phyloP scores from a whole-genome alignment of 306 rosid genomes.

The Pachyrhizus erosus region DNA sequence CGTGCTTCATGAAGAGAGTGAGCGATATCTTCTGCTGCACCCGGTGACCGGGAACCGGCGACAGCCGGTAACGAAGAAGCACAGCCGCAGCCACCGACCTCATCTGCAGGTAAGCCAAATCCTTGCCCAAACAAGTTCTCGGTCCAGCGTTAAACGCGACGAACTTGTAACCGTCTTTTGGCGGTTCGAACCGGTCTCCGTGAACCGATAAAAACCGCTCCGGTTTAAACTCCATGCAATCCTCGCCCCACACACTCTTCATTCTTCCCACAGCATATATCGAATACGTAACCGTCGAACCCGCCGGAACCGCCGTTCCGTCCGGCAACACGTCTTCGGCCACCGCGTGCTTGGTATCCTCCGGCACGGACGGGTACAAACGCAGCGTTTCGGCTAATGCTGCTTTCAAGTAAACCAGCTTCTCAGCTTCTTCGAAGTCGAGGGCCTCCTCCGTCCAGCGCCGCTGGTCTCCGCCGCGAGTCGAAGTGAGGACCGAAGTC shows the following conservation, averaged over 20 bases:
- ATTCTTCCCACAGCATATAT: conserved; percentile 87
- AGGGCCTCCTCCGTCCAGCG: conserved; percentile 78
- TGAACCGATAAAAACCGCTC: conserved; percentile 76
- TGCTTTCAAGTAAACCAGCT: conserved; percentile 76
- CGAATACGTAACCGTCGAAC: conserved; percentile 95
- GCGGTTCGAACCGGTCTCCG: conserved; percentile 72
- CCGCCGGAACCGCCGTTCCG: conserved; percentile 80
- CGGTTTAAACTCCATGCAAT: conserved; percentile 90
- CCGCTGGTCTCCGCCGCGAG: conserved; percentile 61
- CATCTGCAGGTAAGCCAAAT: conserved; percentile 96
- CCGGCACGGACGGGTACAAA: conserved; percentile 87
- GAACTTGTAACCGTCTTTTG: conserved; percentile 73
- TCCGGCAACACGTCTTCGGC: conserved; percentile 84
- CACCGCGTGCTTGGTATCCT: conserved; percentile 77
- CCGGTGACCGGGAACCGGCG: conserved; percentile 75
- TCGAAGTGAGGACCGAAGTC: conserved; percentile 46
- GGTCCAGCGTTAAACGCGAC: conserved; percentile 97
- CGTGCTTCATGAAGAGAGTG: conserved; percentile 86
- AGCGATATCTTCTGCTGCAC: conserved; percentile 96
- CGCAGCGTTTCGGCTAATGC: conserved; percentile 86
- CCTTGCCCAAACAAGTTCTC: conserved; percentile 93
- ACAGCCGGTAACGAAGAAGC: conserved; percentile 76
- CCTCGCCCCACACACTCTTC: conserved; percentile 96
- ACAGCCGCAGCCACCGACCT: conserved; percentile 91
- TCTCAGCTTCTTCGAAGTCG: conserved; percentile 80